phyloP scores from a whole-genome alignment of 805 yeast species.

The Teunomyces atbi region DNA sequence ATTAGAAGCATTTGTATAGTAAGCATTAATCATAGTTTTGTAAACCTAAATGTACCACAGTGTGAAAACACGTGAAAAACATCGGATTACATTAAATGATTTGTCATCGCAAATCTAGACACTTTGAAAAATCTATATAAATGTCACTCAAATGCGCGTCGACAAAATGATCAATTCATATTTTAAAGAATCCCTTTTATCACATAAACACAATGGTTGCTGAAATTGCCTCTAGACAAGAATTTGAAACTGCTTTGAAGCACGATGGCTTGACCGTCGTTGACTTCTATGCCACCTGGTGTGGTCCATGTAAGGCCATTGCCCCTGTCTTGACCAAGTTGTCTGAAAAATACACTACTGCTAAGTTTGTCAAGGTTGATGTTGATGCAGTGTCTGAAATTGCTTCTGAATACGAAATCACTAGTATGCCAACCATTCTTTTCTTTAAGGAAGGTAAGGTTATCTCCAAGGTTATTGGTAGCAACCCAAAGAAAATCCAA shows the following conservation, averaged over 20 bases:
- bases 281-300: constrained; percentile 97
- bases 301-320: constrained; percentile 98
- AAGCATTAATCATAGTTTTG: background rate
- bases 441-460: constrained; percentile 82
- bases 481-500: constrained; percentile 82
- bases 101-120: constrained; percentile 1
- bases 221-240: constrained; percentile 34
- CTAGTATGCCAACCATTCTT: constrained; percentile 62
- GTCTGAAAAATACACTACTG: constrained; percentile 60
- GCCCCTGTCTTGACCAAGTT: constrained; percentile 90
- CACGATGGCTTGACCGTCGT: constrained; percentile 79
- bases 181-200: background rate
- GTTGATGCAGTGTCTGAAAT: constrained; percentile 80
- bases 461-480: constrained; percentile 82
- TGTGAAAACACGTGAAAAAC: background rate
- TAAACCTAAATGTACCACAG: background rate
- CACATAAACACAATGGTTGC: constrained; percentile 33
- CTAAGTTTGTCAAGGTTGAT: constrained; percentile 84
- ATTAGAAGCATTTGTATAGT: background rate
- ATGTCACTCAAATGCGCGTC: background rate
- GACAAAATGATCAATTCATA: background rate
- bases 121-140: background rate
- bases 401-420: constrained; percentile 61
- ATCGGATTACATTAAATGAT: background rate
- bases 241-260: constrained; percentile 65